Evolutionary conservation across 495 filamentous ascomycete genomes (phyloP), one percentile per base, ranked within the genome.

Genomic region (Neurospora sp.): DNA sequence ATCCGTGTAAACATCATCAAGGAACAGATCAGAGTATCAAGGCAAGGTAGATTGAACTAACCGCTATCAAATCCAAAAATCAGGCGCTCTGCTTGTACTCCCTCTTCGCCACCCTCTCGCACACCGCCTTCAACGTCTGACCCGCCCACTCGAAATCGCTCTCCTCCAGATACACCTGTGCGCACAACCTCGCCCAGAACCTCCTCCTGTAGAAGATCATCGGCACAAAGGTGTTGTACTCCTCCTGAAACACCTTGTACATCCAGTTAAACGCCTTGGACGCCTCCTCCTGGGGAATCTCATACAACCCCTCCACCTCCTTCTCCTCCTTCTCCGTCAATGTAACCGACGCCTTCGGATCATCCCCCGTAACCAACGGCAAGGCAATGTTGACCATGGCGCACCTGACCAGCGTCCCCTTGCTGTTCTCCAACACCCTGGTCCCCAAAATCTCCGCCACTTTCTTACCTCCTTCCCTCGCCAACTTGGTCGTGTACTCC

Each of bases 121-220:
- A 91, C 39, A 96, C 72, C 44, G 86, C 84, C 78, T 87, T 87
- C 76, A 96, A 77, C 40, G 86, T 80, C 59, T 82, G 74, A 0
- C 83, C 93, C 22, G 85, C 85, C 88, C 89, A 92, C 79, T 91
- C 89, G 76, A 96, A 96, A 83, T 97, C 94, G 1, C 84, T 84
- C 70, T 88, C 77, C 42, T 93, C 93, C 44, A 97, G 78, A 81
- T 93, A 98, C 0, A 93, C 84, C 86, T 97, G 93, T 14, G 86
- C 93, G 78, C 90, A 93, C 44, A 97, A 75, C 39, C 95, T 83
- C 5, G 85, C 85, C 92, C 91, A 97, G 77, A 88, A 84, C 38
- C 81, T 81, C 3, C 85, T 86, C 3, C 80, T 83, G 78, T 93
- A 90, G 10, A 81, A 81, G 69, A 87, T 88, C 9, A 92, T 76